Evolutionary conservation across 768 basidiomycete species (phyloP), one percentile per base, ranked within the genome.

Genomic region (Podaxis sp.): DNA sequence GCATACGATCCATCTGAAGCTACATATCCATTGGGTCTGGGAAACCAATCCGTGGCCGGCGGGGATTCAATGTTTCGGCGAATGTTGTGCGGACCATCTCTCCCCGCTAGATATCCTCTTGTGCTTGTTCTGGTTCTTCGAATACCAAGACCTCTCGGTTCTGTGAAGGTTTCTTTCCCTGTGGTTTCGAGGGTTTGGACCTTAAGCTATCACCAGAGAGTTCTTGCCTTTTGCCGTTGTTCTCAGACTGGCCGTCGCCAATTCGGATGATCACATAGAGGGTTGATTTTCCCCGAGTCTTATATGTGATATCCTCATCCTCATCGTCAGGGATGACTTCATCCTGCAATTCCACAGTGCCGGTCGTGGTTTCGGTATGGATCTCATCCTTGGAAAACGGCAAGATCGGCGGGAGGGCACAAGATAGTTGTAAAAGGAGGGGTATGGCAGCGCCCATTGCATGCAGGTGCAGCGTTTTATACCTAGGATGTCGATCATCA

Each of bases 361-460:
- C 87, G 0, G 91, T 93, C 6, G 76, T 77, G 13, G 89, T 75
- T 59, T 87, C 80, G 23, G 79, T 80, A 44, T 79, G 77, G 4
- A 91, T 82, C 59, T 91, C 88, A 51, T 84, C 81, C 38, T 73
- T 70, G 0, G 83, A 65, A 67, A 83, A 91, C 0, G 91, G 90
- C 10, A 95, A 78, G 51, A 88, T 85, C 2, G 81, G 77, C 0
- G 91, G 90, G 28, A 95, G 77, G 21, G 91, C 87, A 4, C 87
- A 80, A 11, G 82, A 74, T 13, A 96, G 78, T 50, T 85, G 84
- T 28, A 89, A 73, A 23, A 93, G 83, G 66, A 87, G 87, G 2
- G 93, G 92, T 60, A 95, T 94, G 1, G 94, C 92, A 4, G 93
- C 93, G 25, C 92, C 93, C 86, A 95, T 89, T 5, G 91, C 93